phyloP scores from a whole-genome alignment of 768 basidiomycete genomes.

The Suillus subalutaceus region DNA sequence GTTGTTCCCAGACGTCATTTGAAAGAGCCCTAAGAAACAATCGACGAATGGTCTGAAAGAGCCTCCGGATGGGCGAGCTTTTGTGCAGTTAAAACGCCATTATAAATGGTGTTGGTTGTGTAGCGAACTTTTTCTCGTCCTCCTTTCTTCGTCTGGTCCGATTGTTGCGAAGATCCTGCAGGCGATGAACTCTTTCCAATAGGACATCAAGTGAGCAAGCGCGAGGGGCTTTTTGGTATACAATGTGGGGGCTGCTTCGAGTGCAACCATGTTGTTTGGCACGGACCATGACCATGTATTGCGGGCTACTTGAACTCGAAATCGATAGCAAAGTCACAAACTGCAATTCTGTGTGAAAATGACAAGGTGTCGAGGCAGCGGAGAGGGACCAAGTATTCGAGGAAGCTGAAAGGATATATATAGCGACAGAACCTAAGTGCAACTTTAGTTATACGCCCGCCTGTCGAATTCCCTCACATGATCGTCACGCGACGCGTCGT shows the following conservation, averaged over 20 bases:
- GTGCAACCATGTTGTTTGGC: neutral
- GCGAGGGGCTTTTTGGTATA: neutral
- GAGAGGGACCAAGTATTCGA: neutral
- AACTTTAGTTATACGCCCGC: neutral
- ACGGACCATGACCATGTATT: neutral
- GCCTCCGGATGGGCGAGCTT: neutral
- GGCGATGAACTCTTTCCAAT: neutral
- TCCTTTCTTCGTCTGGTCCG: neutral
- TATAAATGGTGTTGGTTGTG: neutral
- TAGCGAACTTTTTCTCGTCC: neutral
- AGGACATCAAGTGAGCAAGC: neutral
- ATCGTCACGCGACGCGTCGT: neutral
- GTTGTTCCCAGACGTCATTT: neutral
- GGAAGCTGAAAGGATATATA: neutral
- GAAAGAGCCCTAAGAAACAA: neutral
- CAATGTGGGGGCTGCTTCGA: neutral
- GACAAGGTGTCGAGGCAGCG: neutral
- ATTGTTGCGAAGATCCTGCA: neutral
- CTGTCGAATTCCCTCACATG: neutral
- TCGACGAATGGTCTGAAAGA: neutral
- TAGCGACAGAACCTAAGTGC: too few relatives aligned
- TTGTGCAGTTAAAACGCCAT: neutral
- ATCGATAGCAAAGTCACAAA: neutral
- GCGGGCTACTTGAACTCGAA: neutral
- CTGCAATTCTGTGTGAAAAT: neutral